A percentile compares a stretch with the other conserved stretches of the same genome.
phyloP scores from a whole-genome alignment of 148 eudicot species.

The Cornus suecica region DNA sequence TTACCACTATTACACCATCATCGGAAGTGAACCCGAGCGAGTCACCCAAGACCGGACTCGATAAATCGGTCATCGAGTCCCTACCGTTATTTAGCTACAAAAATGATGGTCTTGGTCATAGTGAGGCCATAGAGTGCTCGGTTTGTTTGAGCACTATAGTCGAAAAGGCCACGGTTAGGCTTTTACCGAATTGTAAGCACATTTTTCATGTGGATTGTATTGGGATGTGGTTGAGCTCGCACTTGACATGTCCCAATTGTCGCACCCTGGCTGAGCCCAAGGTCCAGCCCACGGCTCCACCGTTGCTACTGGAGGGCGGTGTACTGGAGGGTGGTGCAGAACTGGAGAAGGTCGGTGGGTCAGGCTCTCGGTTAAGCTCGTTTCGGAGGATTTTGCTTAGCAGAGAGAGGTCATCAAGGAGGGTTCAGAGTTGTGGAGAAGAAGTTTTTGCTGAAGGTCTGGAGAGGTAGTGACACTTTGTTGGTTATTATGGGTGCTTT shows the following conservation, averaged over 20 bases:
- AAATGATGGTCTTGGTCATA: background rate
- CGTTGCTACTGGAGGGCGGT: background rate
- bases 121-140: background rate
- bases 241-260: background rate
- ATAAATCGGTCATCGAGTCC: background rate
- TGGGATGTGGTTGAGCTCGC: background rate
- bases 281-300: constrained; percentile 7
- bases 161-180: background rate
- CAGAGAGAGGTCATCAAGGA: constrained; percentile 3
- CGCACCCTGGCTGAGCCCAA: background rate
- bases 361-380: background rate
- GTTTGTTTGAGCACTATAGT: background rate
- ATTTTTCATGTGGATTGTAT: background rate
- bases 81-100: background rate
- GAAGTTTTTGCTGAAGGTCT: background rate
- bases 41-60: background rate
- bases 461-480: background rate
- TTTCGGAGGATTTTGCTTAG: constrained; percentile 4
- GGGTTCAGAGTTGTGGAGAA: background rate
- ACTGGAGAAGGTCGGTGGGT: background rate
- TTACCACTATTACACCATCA: background rate
- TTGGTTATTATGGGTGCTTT: background rate
- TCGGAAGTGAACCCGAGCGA: background rate
- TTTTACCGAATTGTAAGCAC: constrained; percentile 9
- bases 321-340: background rate